Base-by-base conservation (phyloP, 306 rosid genomes). In the Fagus crenata region DNA sequence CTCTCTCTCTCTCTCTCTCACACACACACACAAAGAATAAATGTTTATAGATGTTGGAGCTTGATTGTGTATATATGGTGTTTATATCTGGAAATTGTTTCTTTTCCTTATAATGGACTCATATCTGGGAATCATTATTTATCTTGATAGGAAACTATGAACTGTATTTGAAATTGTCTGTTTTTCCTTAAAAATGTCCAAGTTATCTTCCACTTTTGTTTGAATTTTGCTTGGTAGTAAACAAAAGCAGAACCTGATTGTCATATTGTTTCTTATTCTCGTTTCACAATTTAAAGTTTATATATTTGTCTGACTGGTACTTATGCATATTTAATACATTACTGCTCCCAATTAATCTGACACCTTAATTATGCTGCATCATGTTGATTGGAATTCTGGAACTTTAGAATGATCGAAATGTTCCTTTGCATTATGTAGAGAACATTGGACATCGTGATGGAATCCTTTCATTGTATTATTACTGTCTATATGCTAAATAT, bases 41-140 rank as follows among this genome's bases (percentile, higher is more conserved):
- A 53, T 69, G 75, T 72, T 53, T 36, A n/a, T 37, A 64, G 81
- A 61, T 59, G 7, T 71, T 31, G 4, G 4, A 32, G 61, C 75
- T 53, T 73, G 65, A 17, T 9, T 61, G 58, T 78, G 39, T 33
- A 63, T 46, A 60, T 51, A 22, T 17, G 68, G 71, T 42, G 71
- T 71, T 60, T 68, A 67, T 61, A 69, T 72, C 65, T 39, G 69
- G 43, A 40, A 56, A 7, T 56, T 67, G 13, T 46, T 56, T 74
- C 53, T 59, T 78, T 63, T 36, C n/a, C 51, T 46, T 46, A 46
- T 46, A 46, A 46, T 9, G 51, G 51, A 46, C 51, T 46, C 14
- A 9, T 46, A 46, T 46, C 51, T 46, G 51, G 3, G 51, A 46
- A 46, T 46, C 51, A 46, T 46, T 46, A 13, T 46, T 46, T 46